Evolutionary conservation across 805 yeast genomes (phyloP).

Genomic region (Saccharomycopsis microspora): DNA sequence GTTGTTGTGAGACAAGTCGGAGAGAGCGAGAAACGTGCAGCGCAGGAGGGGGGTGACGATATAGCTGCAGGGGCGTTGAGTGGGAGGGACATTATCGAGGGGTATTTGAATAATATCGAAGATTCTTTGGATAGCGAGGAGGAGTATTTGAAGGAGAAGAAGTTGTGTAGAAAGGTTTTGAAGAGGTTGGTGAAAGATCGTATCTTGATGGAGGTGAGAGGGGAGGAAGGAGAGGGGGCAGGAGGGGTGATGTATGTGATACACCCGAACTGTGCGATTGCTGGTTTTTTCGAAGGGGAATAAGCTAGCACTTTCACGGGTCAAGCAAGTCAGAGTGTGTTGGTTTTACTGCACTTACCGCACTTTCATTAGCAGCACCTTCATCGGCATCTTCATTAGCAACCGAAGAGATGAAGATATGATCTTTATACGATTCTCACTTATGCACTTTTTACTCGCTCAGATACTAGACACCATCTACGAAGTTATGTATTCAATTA

Average conservation of each 20-base stretch:
- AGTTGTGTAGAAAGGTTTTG: constrained; percentile 67
- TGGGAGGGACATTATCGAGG: constrained; percentile 58
- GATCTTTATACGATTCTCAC: no score
- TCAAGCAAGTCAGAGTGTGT: no score
- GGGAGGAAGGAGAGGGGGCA: constrained; percentile 18
- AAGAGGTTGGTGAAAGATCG: constrained; percentile 76
- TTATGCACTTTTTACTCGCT: no score
- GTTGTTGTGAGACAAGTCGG: constrained; percentile 55
- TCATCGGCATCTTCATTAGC: no score
- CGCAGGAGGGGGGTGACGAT: constrained; percentile 18
- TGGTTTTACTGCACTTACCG: no score
- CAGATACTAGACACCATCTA: no score
- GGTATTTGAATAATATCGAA: constrained; percentile 71
- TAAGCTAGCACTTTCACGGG: no score
- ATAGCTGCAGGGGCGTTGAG: constrained; percentile 48
- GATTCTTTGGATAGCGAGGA: constrained; percentile 56
- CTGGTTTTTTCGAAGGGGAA: constrained; percentile 32
- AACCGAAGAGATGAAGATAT: no score
- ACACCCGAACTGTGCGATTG: constrained; percentile 78
- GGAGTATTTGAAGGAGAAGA: constrained; percentile 60
- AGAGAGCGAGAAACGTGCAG: constrained; percentile 35
- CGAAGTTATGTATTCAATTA: no score
- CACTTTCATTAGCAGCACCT: no score
- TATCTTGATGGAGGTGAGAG: constrained; percentile 54
- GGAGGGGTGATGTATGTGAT: constrained; percentile 32